Conservation (phyloP, 352 stramenopile genomes). For the Phytopythium boreale region DNA sequence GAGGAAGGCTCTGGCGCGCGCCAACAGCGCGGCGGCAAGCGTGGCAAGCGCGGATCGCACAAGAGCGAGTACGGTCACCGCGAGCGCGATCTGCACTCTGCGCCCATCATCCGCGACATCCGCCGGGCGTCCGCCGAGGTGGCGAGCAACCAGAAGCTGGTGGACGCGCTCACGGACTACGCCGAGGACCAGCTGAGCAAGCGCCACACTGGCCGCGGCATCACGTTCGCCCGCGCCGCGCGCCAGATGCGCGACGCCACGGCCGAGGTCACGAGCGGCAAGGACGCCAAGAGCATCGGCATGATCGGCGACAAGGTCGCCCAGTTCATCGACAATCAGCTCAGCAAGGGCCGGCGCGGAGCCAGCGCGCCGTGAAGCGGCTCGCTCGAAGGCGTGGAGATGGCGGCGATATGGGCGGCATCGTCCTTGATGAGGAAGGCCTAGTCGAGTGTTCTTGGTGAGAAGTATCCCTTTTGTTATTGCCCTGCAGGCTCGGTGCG, state of each 20-base stretch:
- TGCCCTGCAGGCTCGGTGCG: not conserved
- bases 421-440: not conserved
- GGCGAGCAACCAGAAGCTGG: slow-evolving; percentile 55
- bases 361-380: not conserved
- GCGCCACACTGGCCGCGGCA: slow-evolving; percentile 51
- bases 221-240: slow-evolving; percentile 64
- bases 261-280: slow-evolving; percentile 40
- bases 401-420: not conserved
- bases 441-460: too few species aligned
- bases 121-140: slow-evolving; percentile 31
- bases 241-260: slow-evolving; percentile 42
- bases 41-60: not conserved
- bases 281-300: slow-evolving; percentile 50
- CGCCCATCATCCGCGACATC: slow-evolving; percentile 56
- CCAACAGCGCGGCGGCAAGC: slow-evolving; percentile 3
- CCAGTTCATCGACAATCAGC: slow-evolving; percentile 42
- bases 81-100: slow-evolving; percentile 14
- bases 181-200: slow-evolving; percentile 53
- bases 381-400: too few species aligned
- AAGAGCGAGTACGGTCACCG: slow-evolving; percentile 10
- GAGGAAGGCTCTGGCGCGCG: not conserved
- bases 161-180: slow-evolving; percentile 59
- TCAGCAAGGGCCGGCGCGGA: slow-evolving; percentile 13
- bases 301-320: slow-evolving; percentile 67
- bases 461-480: not conserved